phyloP scores from a whole-genome alignment of 1,139 yeast species.

The Protomyces gravidus region DNA sequence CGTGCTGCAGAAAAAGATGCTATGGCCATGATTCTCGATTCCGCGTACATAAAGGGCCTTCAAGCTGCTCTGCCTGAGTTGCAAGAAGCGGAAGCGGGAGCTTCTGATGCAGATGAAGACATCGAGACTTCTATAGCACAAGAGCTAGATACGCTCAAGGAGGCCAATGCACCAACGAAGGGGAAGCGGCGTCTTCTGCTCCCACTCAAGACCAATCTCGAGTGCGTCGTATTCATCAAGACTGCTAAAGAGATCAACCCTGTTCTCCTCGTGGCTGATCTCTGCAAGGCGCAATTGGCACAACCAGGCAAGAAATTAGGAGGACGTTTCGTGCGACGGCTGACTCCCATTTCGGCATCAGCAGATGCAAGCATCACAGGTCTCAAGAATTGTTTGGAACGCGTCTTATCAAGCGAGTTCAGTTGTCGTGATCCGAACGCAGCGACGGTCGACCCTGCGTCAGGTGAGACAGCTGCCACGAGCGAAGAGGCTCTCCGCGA shows the following conservation, averaged over 20 bases:
- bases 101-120: conserved; percentile 27
- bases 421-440: background rate
- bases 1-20: conserved; percentile 14
- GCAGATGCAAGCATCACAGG: conserved; percentile 51
- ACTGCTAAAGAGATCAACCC: conserved; percentile 76
- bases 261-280: conserved; percentile 56
- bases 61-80: conserved; percentile 19
- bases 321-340: conserved; percentile 62
- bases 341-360: conserved; percentile 75
- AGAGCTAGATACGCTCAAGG: conserved; percentile 48
- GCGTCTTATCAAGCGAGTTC: conserved; percentile 5
- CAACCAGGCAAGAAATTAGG: conserved; percentile 52
- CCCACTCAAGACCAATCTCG: conserved; percentile 70
- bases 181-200: conserved; percentile 51
- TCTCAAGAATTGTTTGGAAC: conserved; percentile 4
- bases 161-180: conserved; percentile 40
- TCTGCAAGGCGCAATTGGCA: conserved; percentile 59
- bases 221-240: conserved; percentile 76
- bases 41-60: conserved; percentile 2
- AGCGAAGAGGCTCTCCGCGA: conserved; percentile 49
- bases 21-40: conserved; percentile 14
- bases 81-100: conserved; percentile 22
- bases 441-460: background rate
- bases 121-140: conserved; percentile 34
- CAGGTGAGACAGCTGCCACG: conserved; percentile 56